A percentile compares a stretch with the other conserved stretches of the same genome.
These are phyloP conservation scores for Sphagnum contortum DNA, from an alignment of 225 moss, liverwort and hornwort species.

Conservation along the genomic window DNA sequence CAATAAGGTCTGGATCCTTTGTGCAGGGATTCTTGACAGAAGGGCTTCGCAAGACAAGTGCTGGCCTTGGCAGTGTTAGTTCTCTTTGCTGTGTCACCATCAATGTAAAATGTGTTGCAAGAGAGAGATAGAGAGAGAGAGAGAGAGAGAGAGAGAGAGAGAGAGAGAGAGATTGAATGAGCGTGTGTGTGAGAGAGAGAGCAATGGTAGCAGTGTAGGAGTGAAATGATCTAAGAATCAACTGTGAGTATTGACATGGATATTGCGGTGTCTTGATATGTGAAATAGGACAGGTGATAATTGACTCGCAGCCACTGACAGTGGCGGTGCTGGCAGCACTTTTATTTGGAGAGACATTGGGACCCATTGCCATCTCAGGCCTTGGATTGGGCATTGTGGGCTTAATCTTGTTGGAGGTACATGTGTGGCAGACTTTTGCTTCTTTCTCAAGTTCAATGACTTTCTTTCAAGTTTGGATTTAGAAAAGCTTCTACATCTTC, in stretches of 20 bases:
- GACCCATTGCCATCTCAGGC: constrained; percentile 54
- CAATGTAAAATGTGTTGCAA: not conserved
- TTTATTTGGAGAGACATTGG: constrained; percentile 81
- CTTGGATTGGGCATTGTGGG: constrained; percentile 74
- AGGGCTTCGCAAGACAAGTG: constrained; percentile 85
- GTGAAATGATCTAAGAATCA: too few relatives aligned
- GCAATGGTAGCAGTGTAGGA: too few relatives aligned
- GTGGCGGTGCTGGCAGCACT: constrained; percentile 81
- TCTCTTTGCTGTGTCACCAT: not conserved
- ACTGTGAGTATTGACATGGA: constrained; percentile 16
- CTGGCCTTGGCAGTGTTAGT: constrained; percentile 91
- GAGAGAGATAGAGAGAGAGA: not conserved
- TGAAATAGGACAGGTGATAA: constrained; percentile 78
- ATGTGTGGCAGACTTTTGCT: not conserved
- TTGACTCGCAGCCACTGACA: constrained; percentile 95
- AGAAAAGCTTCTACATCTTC: too few relatives aligned
- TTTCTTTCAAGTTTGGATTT: too few relatives aligned
- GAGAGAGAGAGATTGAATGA: not conserved
- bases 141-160: not conserved
- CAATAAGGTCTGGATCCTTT: not conserved
- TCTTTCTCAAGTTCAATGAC: too few relatives aligned
- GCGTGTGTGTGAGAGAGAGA: constrained; percentile 2
- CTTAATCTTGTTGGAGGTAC: constrained; percentile 71
- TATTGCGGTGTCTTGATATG: constrained; percentile 13
- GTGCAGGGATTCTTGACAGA: constrained; percentile 75